Conservation (phyloP, 352 stramenopile species). For the Globisporangium rhizosaccharum region DNA sequence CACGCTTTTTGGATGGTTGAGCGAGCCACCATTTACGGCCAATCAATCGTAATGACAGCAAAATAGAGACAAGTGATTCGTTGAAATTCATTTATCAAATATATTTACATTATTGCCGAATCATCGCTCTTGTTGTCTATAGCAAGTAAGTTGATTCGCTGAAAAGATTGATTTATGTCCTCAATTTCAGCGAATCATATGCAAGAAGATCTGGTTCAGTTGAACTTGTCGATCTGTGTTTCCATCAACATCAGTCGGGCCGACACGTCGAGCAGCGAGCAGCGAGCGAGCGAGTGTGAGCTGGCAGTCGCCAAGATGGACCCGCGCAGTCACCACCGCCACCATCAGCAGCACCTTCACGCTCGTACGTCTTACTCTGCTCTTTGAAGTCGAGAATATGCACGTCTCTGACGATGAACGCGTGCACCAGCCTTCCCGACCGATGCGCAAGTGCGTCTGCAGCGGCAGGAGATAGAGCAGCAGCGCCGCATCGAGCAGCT, state of each 20-base stretch:
- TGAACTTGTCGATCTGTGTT: constrained; percentile 14
- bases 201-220: background rate
- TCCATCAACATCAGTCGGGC: constrained; percentile 11
- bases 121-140: background rate
- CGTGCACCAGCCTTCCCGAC: constrained; percentile 11
- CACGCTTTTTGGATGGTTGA: constrained; percentile 18
- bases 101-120: background rate
- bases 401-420: background rate
- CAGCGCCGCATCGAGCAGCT: constrained; percentile 34
- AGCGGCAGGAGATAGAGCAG: constrained; percentile 25
- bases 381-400: background rate
- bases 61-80: background rate
- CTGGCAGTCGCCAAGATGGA: constrained; percentile 8
- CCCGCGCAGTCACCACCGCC: constrained; percentile 3
- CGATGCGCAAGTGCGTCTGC: constrained; percentile 10
- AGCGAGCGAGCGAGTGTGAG: background rate
- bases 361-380: background rate
- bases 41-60: background rate
- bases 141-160: constrained; percentile 1
- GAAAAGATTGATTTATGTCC: background rate
- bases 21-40: constrained; percentile 5
- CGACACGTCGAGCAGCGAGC: background rate
- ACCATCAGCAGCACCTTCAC: background rate
- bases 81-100: constrained; percentile 2
- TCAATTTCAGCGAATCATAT: background rate